Base-by-base conservation (phyloP, 495 filamentous ascomycete genomes). In the Thozetella sp. region DNA sequence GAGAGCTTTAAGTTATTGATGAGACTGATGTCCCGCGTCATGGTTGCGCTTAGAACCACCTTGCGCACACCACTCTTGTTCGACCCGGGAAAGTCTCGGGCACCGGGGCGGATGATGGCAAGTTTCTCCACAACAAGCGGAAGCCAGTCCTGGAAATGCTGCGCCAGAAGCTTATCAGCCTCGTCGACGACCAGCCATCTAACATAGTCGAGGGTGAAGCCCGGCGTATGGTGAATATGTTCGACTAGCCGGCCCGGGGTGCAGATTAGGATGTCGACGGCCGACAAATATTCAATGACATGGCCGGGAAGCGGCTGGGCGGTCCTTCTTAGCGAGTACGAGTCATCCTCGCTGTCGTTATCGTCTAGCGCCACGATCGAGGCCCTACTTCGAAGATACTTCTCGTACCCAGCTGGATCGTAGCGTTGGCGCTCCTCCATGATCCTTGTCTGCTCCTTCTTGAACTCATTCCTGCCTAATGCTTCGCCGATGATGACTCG, bases 241-340 rank as follows among this genome's bases (percentile, higher is more conserved):
- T 98, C 93, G 23, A 99, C 92, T 10, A 99, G 81, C 48, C 95
- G 84, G 58, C 96, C 95, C 0, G 95, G 95, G 0, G 95, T 99
- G 68, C 89, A 93, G 34, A 99, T 91, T 13, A 99, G 84, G 56
- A 99, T 84, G 67, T 97, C 92, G 15, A 96, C 86, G 55, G 89
- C 91, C 23, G 91, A 89, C 3, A 76, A 76, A 25, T 86, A 83
- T 19, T 74, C 62, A 13, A 86, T 76, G 12, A 93, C 79, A 65
- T 94, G 88, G 30, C 85, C 78, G 2, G 85, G 83, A 20, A 84
- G 75, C 59, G 55, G 76, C 65, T 56, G 61, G n/a, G 43, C 43
- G 3, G 68, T 60, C 43, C 55, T 51, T 2, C 58, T 26, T 17
- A 58, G 30, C 2, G 23, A 55, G 0, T 60, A 12, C 0, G 25